Evolutionary conservation across 1,139 yeast genomes (phyloP).

Genomic region (Pichia sp.): DNA sequence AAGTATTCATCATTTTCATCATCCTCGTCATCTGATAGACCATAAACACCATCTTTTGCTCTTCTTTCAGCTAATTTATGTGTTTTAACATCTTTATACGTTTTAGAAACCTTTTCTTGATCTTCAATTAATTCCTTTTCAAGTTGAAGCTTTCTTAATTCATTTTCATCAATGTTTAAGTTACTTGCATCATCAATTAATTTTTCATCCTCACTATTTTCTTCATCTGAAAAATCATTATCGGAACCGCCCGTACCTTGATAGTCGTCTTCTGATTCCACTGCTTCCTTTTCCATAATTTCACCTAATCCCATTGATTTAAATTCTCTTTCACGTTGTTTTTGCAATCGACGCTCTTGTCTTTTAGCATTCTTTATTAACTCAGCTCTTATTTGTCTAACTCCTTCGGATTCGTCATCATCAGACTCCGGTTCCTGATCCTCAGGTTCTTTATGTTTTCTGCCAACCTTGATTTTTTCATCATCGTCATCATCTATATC

Average conservation of each 20-base stretch:
- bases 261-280: conserved; percentile 96
- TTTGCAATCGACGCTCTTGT: conserved; percentile 26
- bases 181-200: conserved; percentile 73
- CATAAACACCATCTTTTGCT: conserved; percentile 46
- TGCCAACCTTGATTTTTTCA: conserved; percentile 11
- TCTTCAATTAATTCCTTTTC: conserved; percentile 68
- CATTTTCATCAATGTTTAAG: conserved; percentile 53
- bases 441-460: conserved; percentile 1
- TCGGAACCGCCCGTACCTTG: conserved; percentile 82
- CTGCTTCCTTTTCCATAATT: conserved; percentile 82
- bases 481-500: conserved; percentile 15
- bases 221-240: conserved; percentile 50
- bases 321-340: conserved; percentile 41
- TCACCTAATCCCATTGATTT: conserved; percentile 45
- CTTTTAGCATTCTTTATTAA: conserved; percentile 22
- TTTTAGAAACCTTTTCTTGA: conserved; percentile 61
- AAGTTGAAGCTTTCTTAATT: conserved; percentile 54
- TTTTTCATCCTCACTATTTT: conserved; percentile 70
- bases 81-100: conserved; percentile 74
- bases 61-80: conserved; percentile 71
- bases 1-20: conserved; percentile 44
- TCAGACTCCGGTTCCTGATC: conserved; percentile 16
- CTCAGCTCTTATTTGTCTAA: conserved; percentile 16
- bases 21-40: conserved; percentile 58
- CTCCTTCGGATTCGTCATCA: conserved; percentile 25